Conservation (phyloP, 208 protist species). For the Wallacemonas sp. region DNA sequence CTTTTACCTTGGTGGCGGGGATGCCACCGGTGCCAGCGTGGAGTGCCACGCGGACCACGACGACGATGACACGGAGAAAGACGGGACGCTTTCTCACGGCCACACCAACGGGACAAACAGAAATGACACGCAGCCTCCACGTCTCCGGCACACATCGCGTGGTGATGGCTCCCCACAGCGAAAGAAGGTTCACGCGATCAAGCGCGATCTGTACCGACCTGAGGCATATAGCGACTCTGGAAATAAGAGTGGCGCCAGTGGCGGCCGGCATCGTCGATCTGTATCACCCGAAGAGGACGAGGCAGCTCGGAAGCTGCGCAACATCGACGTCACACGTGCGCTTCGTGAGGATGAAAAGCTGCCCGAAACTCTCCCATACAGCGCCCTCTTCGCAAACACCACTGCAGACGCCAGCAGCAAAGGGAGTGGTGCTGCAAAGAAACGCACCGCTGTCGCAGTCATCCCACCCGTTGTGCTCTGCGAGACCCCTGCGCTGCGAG, state of each 20-base stretch:
- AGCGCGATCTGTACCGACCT: slow-evolving; percentile 61
- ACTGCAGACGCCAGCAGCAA: background rate
- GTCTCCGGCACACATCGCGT: too few relatives aligned
- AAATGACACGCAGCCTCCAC: too few relatives aligned
- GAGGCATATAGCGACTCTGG: slow-evolving; percentile 42
- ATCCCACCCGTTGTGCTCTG: slow-evolving; percentile 37
- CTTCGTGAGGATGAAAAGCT: slow-evolving; percentile 62
- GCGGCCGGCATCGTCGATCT: slow-evolving; percentile 14
- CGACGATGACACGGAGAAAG: background rate
- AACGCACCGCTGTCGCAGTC: slow-evolving; percentile 4
- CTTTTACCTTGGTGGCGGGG: slow-evolving; percentile 68
- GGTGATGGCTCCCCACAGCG: slow-evolving; percentile 1
- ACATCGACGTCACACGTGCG: slow-evolving; percentile 76
- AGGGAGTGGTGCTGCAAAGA: background rate
- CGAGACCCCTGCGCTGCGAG: slow-evolving; percentile 33
- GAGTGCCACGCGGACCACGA: background rate
- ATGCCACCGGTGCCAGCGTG: slow-evolving; percentile 9
- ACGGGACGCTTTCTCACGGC: background rate
- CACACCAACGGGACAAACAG: background rate
- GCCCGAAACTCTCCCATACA: slow-evolving; percentile 66
- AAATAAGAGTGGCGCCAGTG: too few relatives aligned
- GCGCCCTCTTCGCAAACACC: slow-evolving; percentile 24
- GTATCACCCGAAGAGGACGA: slow-evolving; percentile 70
- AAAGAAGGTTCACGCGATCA: slow-evolving; percentile 47
- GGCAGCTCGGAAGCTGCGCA: slow-evolving; percentile 65